Evolutionary conservation across 2,329 filamentous ascomycete genomes (phyloP).

Genomic region (Escovopsis weberi): DNA sequence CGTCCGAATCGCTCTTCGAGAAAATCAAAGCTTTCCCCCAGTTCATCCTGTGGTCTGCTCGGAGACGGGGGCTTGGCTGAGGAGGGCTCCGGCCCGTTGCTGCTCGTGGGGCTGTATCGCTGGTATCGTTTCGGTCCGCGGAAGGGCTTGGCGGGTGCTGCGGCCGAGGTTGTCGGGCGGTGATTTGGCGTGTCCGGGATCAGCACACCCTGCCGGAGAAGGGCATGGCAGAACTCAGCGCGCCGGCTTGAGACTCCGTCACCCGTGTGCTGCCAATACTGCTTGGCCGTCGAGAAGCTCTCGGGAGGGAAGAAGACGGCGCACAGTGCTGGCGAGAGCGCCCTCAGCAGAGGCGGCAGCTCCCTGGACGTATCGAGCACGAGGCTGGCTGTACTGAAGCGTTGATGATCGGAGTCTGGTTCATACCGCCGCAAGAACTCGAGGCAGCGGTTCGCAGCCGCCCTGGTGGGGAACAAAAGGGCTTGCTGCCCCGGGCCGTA

Average conservation of each 20-base stretch:
- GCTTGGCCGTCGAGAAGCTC: slow-evolving; percentile 61
- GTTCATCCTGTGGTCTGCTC: slow-evolving; percentile 18
- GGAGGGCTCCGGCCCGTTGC: not conserved
- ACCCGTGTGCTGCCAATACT: slow-evolving; percentile 94
- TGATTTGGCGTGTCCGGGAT: slow-evolving; percentile 16
- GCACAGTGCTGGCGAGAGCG: slow-evolving; percentile 43
- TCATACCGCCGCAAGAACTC: slow-evolving; percentile 54
- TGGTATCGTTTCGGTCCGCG: slow-evolving; percentile 77
- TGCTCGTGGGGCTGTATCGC: slow-evolving; percentile 32
- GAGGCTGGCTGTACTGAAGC: slow-evolving; percentile 46
- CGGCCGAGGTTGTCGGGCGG: slow-evolving; percentile 10
- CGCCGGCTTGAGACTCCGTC: slow-evolving; percentile 84
- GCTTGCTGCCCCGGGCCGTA: slow-evolving; percentile 53
- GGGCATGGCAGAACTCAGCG: slow-evolving; percentile 72
- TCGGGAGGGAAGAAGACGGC: slow-evolving; percentile 58
- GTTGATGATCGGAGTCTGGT: slow-evolving; percentile 31
- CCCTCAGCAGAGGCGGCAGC: slow-evolving; percentile 34
- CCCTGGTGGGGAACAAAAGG: slow-evolving; percentile 67
- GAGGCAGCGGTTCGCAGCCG: slow-evolving; percentile 56
- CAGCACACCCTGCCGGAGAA: slow-evolving; percentile 55
- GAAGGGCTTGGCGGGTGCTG: slow-evolving; percentile 20
- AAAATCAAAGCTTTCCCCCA: slow-evolving; percentile 60
- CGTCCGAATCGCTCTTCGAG: slow-evolving; percentile 90
- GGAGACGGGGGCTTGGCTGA: slow-evolving; percentile 7
- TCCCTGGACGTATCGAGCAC: slow-evolving; percentile 42